A percentile compares a stretch with the other conserved stretches of the same genome.
phyloP scores from a whole-genome alignment of 2,329 filamentous ascomycete genomes.

The Orbilia brochopaga region DNA sequence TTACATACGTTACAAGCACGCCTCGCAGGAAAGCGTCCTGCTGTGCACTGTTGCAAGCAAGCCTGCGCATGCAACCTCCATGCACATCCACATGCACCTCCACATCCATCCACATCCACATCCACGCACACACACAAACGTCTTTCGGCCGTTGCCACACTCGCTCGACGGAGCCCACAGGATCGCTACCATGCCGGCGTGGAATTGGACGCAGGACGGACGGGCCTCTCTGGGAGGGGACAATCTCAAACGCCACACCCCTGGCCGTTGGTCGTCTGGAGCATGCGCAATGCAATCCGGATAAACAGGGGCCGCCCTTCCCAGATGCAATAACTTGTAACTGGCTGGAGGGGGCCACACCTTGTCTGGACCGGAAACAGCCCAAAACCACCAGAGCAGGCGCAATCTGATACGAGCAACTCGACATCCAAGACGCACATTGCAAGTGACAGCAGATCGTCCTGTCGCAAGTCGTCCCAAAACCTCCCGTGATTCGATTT shows the following conservation, averaged over 20 bases:
- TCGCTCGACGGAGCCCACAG: too few relatives aligned
- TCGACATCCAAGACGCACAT: neutral
- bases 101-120: too few relatives aligned
- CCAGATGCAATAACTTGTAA: neutral
- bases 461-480: neutral
- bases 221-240: constrained; percentile 26
- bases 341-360: neutral
- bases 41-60: too few relatives aligned
- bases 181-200: neutral
- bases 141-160: too few relatives aligned
- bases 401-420: constrained; percentile 36
- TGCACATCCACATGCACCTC: too few relatives aligned
- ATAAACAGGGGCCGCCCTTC: constrained; percentile 30
- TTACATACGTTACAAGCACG: too few relatives aligned
- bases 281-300: constrained; percentile 26
- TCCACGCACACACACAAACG: too few relatives aligned
- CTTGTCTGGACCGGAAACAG: constrained; percentile 3
- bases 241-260: constrained; percentile 50
- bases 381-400: constrained; percentile 6
- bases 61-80: too few relatives aligned
- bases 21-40: too few relatives aligned
- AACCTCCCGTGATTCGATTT: constrained; percentile 1
- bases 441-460: constrained; percentile 9
- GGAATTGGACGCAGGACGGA: constrained; percentile 18
- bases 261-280: constrained; percentile 23